Evolutionary conservation across 1,139 yeast species (phyloP).

Genomic region (Yamadazyma diospyri): DNA sequence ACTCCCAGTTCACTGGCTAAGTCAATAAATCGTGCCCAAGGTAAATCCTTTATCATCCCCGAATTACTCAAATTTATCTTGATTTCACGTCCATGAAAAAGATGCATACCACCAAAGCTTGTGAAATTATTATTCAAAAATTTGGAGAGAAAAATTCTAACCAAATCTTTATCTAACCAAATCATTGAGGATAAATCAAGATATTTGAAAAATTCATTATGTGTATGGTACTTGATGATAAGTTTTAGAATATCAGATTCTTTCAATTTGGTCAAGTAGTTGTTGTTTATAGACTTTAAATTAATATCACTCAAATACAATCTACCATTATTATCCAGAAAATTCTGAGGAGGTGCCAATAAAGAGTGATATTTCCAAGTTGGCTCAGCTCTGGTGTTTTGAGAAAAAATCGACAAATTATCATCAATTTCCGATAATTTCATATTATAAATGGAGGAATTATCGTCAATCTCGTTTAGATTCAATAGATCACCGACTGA

Average conservation of each 20-base stretch:
- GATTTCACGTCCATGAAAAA: no score
- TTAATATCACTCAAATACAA: conserved; percentile 41
- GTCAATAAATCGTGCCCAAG: conserved; percentile 50
- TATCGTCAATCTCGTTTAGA: conserved; percentile 13
- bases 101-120: conserved; percentile 23
- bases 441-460: conserved; percentile 13
- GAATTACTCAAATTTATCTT: conserved; percentile 47
- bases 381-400: conserved; percentile 2
- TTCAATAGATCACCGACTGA: conserved; percentile 26
- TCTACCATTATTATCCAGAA: conserved; percentile 36
- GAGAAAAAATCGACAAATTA: conserved; percentile 10
- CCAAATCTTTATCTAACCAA: conserved; percentile 47
- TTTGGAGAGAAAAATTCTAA: conserved; percentile 29
- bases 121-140: conserved; percentile 9
- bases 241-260: conserved; percentile 37
- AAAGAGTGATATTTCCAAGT: conserved; percentile 19
- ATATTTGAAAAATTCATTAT: conserved; percentile 18
- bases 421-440: conserved; percentile 10
- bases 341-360: conserved; percentile 32
- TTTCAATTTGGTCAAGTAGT: conserved; percentile 27
- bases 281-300: conserved; percentile 35
- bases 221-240: conserved; percentile 24
- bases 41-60: conserved; percentile 55
- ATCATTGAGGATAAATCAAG: conserved; percentile 46
- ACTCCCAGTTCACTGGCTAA: conserved; percentile 28